Evolutionary conservation across 352 stramenopile species (phyloP).

Genomic region (Globisporangium takayamanum): DNA sequence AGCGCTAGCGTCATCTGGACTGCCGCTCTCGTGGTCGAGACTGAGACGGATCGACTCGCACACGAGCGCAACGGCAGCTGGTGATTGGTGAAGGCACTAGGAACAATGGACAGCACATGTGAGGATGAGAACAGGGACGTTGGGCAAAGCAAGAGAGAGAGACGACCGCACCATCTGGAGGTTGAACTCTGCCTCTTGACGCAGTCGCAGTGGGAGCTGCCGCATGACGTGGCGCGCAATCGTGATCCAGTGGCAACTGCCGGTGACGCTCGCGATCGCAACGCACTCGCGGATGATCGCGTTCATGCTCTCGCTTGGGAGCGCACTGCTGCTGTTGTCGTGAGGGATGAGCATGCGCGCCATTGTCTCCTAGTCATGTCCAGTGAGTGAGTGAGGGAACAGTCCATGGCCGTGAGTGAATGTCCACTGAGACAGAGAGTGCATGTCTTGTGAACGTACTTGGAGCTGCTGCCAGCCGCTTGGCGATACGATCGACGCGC

Average conservation of each 20-base stretch:
- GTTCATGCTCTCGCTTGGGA: conserved; percentile 50
- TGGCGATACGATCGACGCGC: conserved; percentile 31
- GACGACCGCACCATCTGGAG: conserved; percentile 54
- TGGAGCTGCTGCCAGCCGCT: conserved; percentile 49
- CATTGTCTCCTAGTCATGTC: conserved; percentile 31
- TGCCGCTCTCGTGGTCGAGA: conserved; percentile 6
- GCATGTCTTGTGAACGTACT: conserved; percentile 15
- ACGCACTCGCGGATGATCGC: conserved; percentile 59
- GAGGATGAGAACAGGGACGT: background rate
- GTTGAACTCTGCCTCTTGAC: conserved; percentile 72
- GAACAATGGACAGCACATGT: background rate
- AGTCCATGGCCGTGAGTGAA: background rate
- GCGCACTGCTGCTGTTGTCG: conserved; percentile 10
- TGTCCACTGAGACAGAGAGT: background rate
- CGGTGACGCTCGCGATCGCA: conserved; percentile 35
- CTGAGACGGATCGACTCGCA: conserved; percentile 38
- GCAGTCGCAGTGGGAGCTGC: conserved; percentile 40
- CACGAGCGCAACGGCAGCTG: conserved; percentile 35
- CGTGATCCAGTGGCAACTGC: conserved; percentile 40
- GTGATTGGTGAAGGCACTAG: conserved; percentile 56
- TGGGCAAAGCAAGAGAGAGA: background rate
- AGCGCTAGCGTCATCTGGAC: conserved; percentile 1
- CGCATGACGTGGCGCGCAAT: conserved; percentile 44
- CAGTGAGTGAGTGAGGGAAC: background rate
- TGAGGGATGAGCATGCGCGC: conserved; percentile 27